Conservation (phyloP, 106 monocot genomes). For the Allium cepa region DNA sequence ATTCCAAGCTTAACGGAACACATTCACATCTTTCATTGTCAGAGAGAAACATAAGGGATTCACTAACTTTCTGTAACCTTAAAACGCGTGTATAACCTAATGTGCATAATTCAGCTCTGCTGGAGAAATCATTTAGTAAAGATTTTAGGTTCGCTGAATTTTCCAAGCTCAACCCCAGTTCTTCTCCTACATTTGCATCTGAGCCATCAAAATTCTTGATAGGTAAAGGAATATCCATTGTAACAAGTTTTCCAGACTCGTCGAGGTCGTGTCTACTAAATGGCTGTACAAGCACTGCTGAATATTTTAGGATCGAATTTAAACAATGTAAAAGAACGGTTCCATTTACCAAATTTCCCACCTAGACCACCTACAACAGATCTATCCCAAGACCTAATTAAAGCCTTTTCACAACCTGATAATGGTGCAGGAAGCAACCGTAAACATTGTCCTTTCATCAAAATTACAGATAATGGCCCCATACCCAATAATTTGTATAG, state of each 20-base stretch:
- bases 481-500: slow-evolving; percentile 50
- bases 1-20: slow-evolving; percentile 94
- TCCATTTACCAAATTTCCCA: slow-evolving; percentile 93
- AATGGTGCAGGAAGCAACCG: slow-evolving; percentile 87
- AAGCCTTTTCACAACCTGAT: slow-evolving; percentile 84
- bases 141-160: slow-evolving; percentile 45
- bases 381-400: slow-evolving; percentile 99
- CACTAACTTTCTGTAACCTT: slow-evolving; percentile 59
- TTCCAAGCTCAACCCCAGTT: slow-evolving; percentile 28
- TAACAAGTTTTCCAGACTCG: slow-evolving; percentile 55
- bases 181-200: slow-evolving; percentile 26
- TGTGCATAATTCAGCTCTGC: slow-evolving; percentile 49
- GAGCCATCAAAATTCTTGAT: slow-evolving; percentile 80
- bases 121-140: slow-evolving; percentile 63
- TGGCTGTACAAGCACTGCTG: slow-evolving; percentile 86
- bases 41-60: slow-evolving; percentile 18
- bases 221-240: slow-evolving; percentile 76
- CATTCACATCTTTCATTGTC: slow-evolving; percentile 56
- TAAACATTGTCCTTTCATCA: slow-evolving; percentile 90
- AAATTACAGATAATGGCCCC: slow-evolving; percentile 83
- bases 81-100: slow-evolving; percentile 80
- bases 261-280: slow-evolving; percentile 69
- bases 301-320: slow-evolving; percentile 80
- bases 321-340: slow-evolving; percentile 86
- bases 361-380: slow-evolving; percentile 75